Conservation (phyloP, 768 basidiomycete genomes). For the Russula virescens region DNA sequence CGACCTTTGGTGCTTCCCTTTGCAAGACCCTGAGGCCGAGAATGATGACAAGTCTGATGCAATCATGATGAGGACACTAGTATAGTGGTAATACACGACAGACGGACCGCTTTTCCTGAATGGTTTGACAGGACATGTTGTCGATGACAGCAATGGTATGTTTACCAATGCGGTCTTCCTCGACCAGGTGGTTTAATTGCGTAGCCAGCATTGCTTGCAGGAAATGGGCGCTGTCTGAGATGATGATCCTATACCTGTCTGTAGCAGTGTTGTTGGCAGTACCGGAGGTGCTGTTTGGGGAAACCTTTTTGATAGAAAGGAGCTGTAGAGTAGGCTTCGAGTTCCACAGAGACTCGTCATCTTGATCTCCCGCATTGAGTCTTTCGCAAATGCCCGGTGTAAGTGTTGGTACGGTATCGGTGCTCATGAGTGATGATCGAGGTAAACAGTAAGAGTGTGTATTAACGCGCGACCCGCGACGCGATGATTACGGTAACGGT, state of each 20-base stretch:
- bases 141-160: conserved; percentile 65
- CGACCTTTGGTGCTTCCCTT: conserved; percentile 63
- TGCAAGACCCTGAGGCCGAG: conserved; percentile 58
- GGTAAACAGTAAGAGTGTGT: too few species aligned
- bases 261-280: conserved; percentile 18
- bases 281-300: conserved; percentile 30
- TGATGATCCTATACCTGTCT: conserved; percentile 72
- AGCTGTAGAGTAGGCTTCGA: conserved; percentile 60
- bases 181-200: conserved; percentile 72
- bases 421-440: too few species aligned
- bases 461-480: conserved; percentile 15
- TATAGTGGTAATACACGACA: conserved; percentile 11
- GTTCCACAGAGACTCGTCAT: conserved; percentile 26
- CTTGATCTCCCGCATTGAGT: conserved; percentile 17
- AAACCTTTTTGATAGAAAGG: conserved; percentile 78
- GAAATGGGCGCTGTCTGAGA: conserved; percentile 85
- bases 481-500: conserved; percentile 5
- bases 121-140: conserved; percentile 73
- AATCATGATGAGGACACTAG: conserved; percentile 1
- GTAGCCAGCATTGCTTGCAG: conserved; percentile 95
- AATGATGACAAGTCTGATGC: conserved; percentile 70
- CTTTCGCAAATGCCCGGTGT: conserved; percentile 21
- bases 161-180: conserved; percentile 55
- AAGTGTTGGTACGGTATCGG: not conserved
- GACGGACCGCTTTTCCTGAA: conserved; percentile 77